Percentiles rank a stretch among this genome's conserved stretches.
phyloP scores from a whole-genome alignment of 495 filamentous ascomycete species.

The Penicillium steckii region DNA sequence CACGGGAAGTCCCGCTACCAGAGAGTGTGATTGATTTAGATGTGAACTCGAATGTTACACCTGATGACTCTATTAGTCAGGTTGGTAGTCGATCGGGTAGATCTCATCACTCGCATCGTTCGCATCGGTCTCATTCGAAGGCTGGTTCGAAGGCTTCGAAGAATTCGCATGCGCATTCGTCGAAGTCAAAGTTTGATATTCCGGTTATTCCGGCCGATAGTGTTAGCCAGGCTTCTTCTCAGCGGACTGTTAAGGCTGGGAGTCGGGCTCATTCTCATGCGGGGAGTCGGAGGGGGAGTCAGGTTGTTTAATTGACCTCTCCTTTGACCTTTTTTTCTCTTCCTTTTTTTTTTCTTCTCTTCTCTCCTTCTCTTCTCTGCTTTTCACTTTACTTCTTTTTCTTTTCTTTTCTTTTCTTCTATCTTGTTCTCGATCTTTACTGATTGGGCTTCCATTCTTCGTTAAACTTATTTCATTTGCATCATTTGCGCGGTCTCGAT shows the following conservation, averaged over 20 bases:
- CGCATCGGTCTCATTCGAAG: slow-evolving; percentile 34
- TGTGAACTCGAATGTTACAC: slow-evolving; percentile 32
- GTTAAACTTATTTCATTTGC: neutral
- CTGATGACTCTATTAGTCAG: slow-evolving; percentile 42
- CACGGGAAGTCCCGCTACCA: slow-evolving; percentile 47
- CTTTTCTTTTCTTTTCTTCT: slow-evolving; percentile 3
- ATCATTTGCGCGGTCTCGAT: neutral
- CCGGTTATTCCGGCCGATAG: slow-evolving; percentile 63
- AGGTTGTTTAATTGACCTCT: slow-evolving; percentile 18
- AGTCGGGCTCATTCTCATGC: slow-evolving; percentile 27
- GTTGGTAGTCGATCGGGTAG: slow-evolving; percentile 24
- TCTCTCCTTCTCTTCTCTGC: slow-evolving; percentile 4
- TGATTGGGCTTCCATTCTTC: neutral
- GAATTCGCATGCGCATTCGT: slow-evolving; percentile 8
- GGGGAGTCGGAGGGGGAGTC: slow-evolving; percentile 33
- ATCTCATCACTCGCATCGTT: slow-evolving; percentile 19
- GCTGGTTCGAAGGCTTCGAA: slow-evolving; percentile 23
- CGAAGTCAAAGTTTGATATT: slow-evolving; percentile 35
- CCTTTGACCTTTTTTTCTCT: neutral
- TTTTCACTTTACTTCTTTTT: slow-evolving; percentile 4
- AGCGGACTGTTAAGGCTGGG: slow-evolving; percentile 38
- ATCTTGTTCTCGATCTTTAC: neutral
- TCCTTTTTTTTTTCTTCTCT: neutral
- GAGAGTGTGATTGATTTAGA: slow-evolving; percentile 43
- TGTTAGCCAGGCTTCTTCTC: slow-evolving; percentile 59